Evolutionary conservation across 2,329 filamentous ascomycete genomes (phyloP).

Genomic region (Trichoderma brevicompactum): DNA sequence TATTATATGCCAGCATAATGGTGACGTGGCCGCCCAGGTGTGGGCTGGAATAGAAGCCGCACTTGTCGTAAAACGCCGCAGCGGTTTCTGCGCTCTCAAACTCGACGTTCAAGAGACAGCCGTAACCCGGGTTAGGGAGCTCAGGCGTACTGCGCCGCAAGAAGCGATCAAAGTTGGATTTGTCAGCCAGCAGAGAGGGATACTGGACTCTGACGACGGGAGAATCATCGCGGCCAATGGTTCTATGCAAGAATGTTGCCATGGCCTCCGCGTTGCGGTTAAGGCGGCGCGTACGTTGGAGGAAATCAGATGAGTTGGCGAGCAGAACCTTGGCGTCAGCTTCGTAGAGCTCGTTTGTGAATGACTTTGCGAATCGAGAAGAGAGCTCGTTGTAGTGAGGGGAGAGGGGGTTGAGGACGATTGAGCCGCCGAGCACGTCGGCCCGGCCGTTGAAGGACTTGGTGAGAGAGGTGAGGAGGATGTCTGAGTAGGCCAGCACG

Average conservation of each 20-base stretch:
- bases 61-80: slow-evolving; percentile 54
- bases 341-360: slow-evolving; percentile 52
- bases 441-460: slow-evolving; percentile 63
- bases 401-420: slow-evolving; percentile 54
- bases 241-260: slow-evolving; percentile 44
- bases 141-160: slow-evolving; percentile 47
- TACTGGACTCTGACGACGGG: slow-evolving; percentile 51
- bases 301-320: slow-evolving; percentile 50
- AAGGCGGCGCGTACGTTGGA: slow-evolving; percentile 44
- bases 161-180: slow-evolving; percentile 42
- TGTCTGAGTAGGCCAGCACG: slow-evolving; percentile 53
- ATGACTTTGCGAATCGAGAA: slow-evolving; percentile 36
- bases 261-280: slow-evolving; percentile 53
- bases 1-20: slow-evolving; percentile 53
- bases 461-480: slow-evolving; percentile 58
- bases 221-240: slow-evolving; percentile 38
- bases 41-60: slow-evolving; percentile 55
- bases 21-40: slow-evolving; percentile 59
- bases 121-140: slow-evolving; percentile 56
- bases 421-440: slow-evolving; percentile 58
- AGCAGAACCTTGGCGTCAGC: slow-evolving; percentile 53
- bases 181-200: slow-evolving; percentile 45
- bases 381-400: slow-evolving; percentile 45
- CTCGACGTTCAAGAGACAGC: slow-evolving; percentile 58
- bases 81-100: slow-evolving; percentile 49